Conservation (phyloP, 148 eudicot genomes). For the Dianthus caryophyllus region DNA sequence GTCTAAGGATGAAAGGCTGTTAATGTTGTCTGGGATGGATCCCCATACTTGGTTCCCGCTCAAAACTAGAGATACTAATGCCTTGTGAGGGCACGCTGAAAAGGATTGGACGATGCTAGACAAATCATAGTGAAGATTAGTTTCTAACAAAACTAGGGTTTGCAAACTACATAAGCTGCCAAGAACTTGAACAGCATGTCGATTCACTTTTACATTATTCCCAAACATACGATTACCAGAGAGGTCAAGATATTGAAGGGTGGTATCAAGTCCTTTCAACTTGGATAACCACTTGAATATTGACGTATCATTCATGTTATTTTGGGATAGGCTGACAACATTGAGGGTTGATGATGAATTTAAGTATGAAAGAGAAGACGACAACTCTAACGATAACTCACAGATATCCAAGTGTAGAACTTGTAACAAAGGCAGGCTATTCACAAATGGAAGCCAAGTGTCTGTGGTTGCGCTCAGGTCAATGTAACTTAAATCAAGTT, state of each 20-base stretch:
- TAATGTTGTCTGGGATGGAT: too few species aligned
- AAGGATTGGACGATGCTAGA: too few species aligned
- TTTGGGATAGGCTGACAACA: background rate
- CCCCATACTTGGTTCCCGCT: too few species aligned
- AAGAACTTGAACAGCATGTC: too few species aligned
- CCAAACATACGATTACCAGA: background rate
- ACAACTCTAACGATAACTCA: background rate
- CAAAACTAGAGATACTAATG: too few species aligned
- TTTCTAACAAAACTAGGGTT: too few species aligned
- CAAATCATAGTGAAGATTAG: too few species aligned
- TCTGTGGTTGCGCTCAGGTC: background rate
- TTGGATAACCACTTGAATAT: conserved; percentile 20
- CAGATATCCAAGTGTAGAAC: background rate
- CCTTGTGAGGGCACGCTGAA: too few species aligned
- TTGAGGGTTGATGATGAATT: conserved; percentile 14
- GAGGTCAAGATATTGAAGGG: too few species aligned
- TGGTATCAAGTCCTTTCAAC: conserved; percentile 12
- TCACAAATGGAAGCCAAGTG: conserved; percentile 2
- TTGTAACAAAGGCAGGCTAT: conserved; percentile 14
- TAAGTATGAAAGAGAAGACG: conserved; percentile 1
- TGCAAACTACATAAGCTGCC: too few species aligned
- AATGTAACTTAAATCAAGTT: background rate
- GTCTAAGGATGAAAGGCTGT: too few species aligned
- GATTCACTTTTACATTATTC: conserved; percentile 7
- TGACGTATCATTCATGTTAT: conserved; percentile 9